A percentile compares a stretch with the other conserved stretches of the same genome.
Conservation (phyloP, 2,329 filamentous ascomycete genomes). For the Monosporascus ibericus region DNA sequence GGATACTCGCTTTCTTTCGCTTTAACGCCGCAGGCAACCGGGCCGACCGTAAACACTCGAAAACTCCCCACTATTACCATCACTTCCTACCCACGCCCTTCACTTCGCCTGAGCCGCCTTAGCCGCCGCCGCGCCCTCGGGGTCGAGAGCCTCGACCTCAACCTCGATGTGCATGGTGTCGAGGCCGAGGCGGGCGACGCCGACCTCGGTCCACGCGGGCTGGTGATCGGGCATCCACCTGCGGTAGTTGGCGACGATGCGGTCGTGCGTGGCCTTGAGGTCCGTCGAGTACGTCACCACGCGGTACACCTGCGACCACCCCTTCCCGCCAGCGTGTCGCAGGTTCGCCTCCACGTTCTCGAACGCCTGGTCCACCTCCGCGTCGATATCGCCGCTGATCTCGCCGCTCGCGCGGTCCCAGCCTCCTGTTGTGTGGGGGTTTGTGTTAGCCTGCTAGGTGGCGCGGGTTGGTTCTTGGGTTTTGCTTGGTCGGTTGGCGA, state of each 20-base stretch:
- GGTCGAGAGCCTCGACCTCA: slow-evolving; percentile 45
- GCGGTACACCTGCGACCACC: slow-evolving; percentile 49
- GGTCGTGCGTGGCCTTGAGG: slow-evolving; percentile 28
- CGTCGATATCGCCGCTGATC: slow-evolving; percentile 31
- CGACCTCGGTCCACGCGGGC: slow-evolving; percentile 49
- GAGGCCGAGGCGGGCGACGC: slow-evolving; percentile 39
- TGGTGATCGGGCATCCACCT: slow-evolving; percentile 46
- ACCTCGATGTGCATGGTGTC: slow-evolving; percentile 53
- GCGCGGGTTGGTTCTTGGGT: not conserved
- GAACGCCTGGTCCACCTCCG: slow-evolving; percentile 48
- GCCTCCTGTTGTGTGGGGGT: slow-evolving; percentile 18
- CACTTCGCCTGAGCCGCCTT: not conserved
- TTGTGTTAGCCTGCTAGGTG: not conserved
- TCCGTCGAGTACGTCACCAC: slow-evolving; percentile 40
- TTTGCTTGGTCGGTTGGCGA: too few relatives aligned
- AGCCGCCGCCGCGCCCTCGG: slow-evolving; percentile 8
- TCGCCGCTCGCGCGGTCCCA: slow-evolving; percentile 23
- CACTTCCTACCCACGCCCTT: not conserved
- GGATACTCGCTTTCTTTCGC: too few relatives aligned
- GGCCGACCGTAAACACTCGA: too few relatives aligned
- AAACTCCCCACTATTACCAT: too few relatives aligned
- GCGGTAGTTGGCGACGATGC: slow-evolving; percentile 40
- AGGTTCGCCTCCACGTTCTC: slow-evolving; percentile 48
- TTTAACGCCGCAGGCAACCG: too few relatives aligned
- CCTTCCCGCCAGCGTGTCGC: slow-evolving; percentile 46